Evolutionary conservation across 2,329 filamentous ascomycete genomes (phyloP).

Genomic region (Sclerotinia spermophila): DNA sequence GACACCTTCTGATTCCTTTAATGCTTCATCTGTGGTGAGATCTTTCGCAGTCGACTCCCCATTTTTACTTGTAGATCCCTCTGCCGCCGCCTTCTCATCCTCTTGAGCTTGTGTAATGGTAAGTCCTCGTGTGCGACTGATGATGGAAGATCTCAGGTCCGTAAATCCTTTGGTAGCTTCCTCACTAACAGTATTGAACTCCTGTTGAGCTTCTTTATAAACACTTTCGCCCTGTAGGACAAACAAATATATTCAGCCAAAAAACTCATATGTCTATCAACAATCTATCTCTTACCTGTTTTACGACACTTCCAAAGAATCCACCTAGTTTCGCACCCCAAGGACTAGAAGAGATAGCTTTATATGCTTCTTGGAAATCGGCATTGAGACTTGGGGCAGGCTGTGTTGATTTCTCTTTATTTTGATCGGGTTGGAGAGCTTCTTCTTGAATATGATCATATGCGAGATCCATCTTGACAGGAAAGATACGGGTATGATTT

Average conservation of each 20-base stretch:
- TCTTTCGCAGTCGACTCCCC: constrained; percentile 39
- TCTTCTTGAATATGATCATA: constrained; percentile 97
- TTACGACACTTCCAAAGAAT: constrained; percentile 86
- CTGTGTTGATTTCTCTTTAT: constrained; percentile 45
- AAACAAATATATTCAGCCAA: constrained; percentile 8
- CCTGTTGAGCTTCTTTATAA: constrained; percentile 82
- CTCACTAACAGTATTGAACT: constrained; percentile 72
- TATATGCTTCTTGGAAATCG: constrained; percentile 93
- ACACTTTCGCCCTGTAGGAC: constrained; percentile 65
- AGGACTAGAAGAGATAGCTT: constrained; percentile 82
- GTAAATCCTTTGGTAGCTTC: constrained; percentile 80
- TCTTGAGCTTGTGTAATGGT: constrained; percentile 46
- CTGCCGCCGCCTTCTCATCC: constrained; percentile 26
- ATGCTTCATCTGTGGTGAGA: constrained; percentile 46
- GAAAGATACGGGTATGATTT: background rate
- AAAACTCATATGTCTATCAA: background rate
- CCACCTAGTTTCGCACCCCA: constrained; percentile 89
- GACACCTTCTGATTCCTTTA: constrained; percentile 57
- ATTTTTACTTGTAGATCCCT: constrained; percentile 24
- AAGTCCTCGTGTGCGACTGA: constrained; percentile 69
- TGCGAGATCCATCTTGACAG: constrained; percentile 75
- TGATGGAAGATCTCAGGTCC: constrained; percentile 63
- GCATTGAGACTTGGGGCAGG: constrained; percentile 64
- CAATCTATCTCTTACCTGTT: constrained; percentile 61
- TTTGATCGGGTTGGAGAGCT: constrained; percentile 54